A percentile compares a stretch with the other conserved stretches of the same genome.
Conservation (phyloP, 2,329 filamentous ascomycete species). For the Sporothrix brasiliensis region DNA sequence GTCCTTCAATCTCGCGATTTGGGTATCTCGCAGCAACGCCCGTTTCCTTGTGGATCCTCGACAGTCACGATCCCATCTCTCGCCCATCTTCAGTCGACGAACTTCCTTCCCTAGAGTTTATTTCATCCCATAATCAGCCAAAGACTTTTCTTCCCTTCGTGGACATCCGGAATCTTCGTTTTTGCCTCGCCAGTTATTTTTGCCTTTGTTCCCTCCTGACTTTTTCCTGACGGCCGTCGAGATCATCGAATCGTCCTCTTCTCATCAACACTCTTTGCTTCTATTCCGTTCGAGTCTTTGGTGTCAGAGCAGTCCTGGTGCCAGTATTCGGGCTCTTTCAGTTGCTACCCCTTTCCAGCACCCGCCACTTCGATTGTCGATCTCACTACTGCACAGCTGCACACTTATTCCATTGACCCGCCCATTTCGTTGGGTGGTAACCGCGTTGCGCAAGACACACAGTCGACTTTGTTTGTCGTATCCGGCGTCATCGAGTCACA, state of each 20-base stretch:
- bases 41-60: not conserved
- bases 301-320: conserved; percentile 2
- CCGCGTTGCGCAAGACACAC: conserved; percentile 12
- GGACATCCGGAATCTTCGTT: not conserved
- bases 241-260: not conserved
- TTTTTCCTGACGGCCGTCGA: not conserved
- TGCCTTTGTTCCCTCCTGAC: not conserved
- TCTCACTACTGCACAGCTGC: not conserved
- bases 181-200: not conserved
- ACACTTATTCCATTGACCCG: conserved; percentile 7
- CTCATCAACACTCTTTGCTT: not conserved
- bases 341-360: conserved; percentile 2
- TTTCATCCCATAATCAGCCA: no score
- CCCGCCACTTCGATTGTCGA: not conserved
- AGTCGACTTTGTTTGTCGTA: not conserved
- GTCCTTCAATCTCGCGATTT: not conserved
- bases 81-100: no score
- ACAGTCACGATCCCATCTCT: not conserved
- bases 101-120: not conserved
- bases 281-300: not conserved
- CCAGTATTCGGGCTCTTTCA: conserved; percentile 14
- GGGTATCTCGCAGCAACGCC: not conserved
- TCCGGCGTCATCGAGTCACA: not conserved
- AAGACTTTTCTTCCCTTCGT: not conserved
- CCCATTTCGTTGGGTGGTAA: conserved; percentile 19